These are phyloP conservation scores for Madurella mycetomatis DNA, from an alignment of 2,329 filamentous ascomycete genomes.

Conservation along the genomic window DNA sequence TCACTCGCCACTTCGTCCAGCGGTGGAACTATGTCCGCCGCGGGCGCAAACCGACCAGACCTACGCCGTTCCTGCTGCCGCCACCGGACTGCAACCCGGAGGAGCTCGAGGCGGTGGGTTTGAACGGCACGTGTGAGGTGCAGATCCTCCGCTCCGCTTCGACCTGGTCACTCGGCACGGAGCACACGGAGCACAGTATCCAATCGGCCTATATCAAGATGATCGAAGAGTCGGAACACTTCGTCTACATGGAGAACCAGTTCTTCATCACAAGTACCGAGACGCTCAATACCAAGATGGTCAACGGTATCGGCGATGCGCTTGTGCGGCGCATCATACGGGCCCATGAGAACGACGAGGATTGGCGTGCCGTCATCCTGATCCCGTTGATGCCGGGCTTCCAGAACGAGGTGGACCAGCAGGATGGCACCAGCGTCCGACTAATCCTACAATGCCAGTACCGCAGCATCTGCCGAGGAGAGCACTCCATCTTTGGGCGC, in stretches of 20 bases:
- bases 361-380: constrained; percentile 84
- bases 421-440: constrained; percentile 89
- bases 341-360: constrained; percentile 76
- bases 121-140: constrained; percentile 92
- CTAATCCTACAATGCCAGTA: constrained; percentile 97
- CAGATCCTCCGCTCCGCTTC: constrained; percentile 89
- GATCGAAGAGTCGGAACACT: constrained; percentile 93
- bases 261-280: constrained; percentile 95
- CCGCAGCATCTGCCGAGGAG: constrained; percentile 89
- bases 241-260: constrained; percentile 98
- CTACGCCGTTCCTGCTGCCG: constrained; percentile 87
- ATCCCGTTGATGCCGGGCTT: constrained; percentile 98
- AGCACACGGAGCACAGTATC: constrained; percentile 87
- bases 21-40: constrained; percentile 96
- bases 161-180: constrained; percentile 87
- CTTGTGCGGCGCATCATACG: constrained; percentile 86
- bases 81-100: constrained; percentile 85
- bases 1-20: constrained; percentile 95
- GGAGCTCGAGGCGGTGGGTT: constrained; percentile 80
- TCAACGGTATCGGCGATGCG: constrained; percentile 91
- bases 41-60: constrained; percentile 86
- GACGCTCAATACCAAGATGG: constrained; percentile 79
- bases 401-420: constrained; percentile 90
- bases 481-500: constrained; percentile 85
- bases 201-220: constrained; percentile 92